Evolutionary conservation across 2,329 filamentous ascomycete species (phyloP).

Genomic region (Piedraia hortae): DNA sequence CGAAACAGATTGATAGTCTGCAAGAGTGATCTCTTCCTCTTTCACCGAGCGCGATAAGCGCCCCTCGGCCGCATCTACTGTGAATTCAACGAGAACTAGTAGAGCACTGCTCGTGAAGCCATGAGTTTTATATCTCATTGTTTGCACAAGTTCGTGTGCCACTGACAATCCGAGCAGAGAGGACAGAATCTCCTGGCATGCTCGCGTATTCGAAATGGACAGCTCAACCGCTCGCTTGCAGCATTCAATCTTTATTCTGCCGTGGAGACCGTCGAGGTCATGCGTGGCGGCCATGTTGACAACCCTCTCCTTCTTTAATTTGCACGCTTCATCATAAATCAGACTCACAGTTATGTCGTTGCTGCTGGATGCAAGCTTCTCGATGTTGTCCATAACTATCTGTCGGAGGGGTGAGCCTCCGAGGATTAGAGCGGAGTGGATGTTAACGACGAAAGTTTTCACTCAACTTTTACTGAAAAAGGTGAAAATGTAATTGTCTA

Average conservation of each 20-base stretch:
- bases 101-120: conserved; percentile 67
- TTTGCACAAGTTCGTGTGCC: conserved; percentile 15
- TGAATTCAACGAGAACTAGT: too few relatives aligned
- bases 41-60: too few relatives aligned
- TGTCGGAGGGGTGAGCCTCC: too few relatives aligned
- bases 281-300: conserved; percentile 52
- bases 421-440: too few relatives aligned
- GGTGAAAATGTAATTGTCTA: too few relatives aligned
- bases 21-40: conserved; percentile 5
- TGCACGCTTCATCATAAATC: conserved; percentile 27
- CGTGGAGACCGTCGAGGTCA: conserved; percentile 39
- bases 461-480: too few relatives aligned
- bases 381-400: conserved; percentile 52
- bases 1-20: conserved; percentile 38
- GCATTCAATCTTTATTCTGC: conserved; percentile 30
- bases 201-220: conserved; percentile 43
- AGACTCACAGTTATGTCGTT: conserved; percentile 16
- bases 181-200: conserved; percentile 47
- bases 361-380: conserved; percentile 35
- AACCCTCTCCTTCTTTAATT: conserved; percentile 27
- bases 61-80: too few relatives aligned
- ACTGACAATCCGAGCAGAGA: conserved; percentile 23
- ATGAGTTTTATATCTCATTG: conserved; percentile 47
- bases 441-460: too few relatives aligned
- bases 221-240: conserved; percentile 45